These are phyloP conservation scores for Apophysomyces sp. DNA, from an alignment of 371 early-diverging fungal species.

Conservation along the genomic window DNA sequence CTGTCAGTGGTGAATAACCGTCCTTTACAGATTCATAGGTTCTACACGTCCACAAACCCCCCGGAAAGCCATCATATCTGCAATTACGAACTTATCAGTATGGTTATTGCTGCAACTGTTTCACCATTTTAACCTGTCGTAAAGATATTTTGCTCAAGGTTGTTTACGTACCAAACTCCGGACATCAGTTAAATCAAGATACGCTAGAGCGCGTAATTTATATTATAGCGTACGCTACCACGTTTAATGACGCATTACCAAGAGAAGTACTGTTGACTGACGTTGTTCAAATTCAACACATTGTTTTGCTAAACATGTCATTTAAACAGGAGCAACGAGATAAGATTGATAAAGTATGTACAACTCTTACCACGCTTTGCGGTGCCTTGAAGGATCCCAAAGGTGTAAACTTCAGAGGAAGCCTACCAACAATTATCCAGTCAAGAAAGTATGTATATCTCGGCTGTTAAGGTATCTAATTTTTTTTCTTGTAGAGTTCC, in stretches of 20 bases:
- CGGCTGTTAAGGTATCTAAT: not conserved
- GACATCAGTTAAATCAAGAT: slow-evolving; percentile 42
- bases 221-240: slow-evolving; percentile 60
- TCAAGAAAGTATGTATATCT: slow-evolving; percentile 20
- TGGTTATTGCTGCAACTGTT: not conserved
- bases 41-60: slow-evolving; percentile 38
- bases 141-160: slow-evolving; percentile 47
- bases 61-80: slow-evolving; percentile 56
- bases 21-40: slow-evolving; percentile 38
- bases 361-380: slow-evolving; percentile 15
- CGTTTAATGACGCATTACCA: slow-evolving; percentile 38
- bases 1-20: slow-evolving; percentile 22
- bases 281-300: not conserved
- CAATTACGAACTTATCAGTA: slow-evolving; percentile 60
- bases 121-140: not conserved
- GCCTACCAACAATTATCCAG: slow-evolving; percentile 23
- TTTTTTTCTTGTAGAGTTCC: slow-evolving; percentile 33
- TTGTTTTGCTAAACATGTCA: not conserved
- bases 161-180: slow-evolving; percentile 49
- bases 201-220: slow-evolving; percentile 60
- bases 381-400: slow-evolving; percentile 19
- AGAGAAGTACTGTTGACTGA: slow-evolving; percentile 12
- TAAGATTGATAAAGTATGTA: slow-evolving; percentile 10
- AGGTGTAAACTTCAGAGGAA: slow-evolving; percentile 25
- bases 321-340: slow-evolving; percentile 15